Evolutionary conservation across 2,329 filamentous ascomycete species (phyloP), one percentile per base, ranked within the genome.

Genomic region (Penicillium sp.): DNA sequence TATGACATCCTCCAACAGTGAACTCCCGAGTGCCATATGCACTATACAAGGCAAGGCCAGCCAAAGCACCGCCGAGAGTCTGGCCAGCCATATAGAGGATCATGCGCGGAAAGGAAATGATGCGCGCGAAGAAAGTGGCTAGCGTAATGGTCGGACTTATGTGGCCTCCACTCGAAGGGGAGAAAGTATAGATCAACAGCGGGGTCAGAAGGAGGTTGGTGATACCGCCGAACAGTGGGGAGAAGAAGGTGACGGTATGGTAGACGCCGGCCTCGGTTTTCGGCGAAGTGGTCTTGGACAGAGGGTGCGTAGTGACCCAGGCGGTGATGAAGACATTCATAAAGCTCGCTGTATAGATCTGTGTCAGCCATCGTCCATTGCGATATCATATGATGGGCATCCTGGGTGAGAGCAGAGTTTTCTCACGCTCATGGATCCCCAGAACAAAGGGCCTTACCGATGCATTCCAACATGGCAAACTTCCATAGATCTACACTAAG

Each of bases 121-220:
- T 68, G 0, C 80, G 76, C 1, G 78, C 75, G 21, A 81, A 77
- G 54, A 84, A 78, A 2, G 81, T 81, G 2, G 78, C 74, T 43
- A 83, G 75, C 0, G 81, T 83, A 55, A 84, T 82, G 28, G 78
- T 68, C 1, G 81, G 81, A 58, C 81, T 84, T 51, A 84, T 66
- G 60, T 84, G 81, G 1, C 77, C 81, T 34, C 81, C 80, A 3
- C 77, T 79, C 0, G 77, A 76, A 0, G 80, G 76, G 4, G 74
- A 77, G 13, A 78, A 77, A 8, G 75, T 76, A 58, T 77, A 82
- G 43, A 83, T 81, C 61, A 83, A 78, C 1, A 81, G 61, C 1
- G 79, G 67, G 14, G 82, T 66, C 43, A 79, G 59, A 19, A 77
- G 57, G 10, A 70, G 63, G 54, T 74, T 81, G 52, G 70, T 70